A percentile compares a stretch with the other conserved stretches of the same genome.
These are phyloP conservation scores for Bromus sterilis DNA, from an alignment of 176 grass and related monocot genomes.

Conservation along the genomic window DNA sequence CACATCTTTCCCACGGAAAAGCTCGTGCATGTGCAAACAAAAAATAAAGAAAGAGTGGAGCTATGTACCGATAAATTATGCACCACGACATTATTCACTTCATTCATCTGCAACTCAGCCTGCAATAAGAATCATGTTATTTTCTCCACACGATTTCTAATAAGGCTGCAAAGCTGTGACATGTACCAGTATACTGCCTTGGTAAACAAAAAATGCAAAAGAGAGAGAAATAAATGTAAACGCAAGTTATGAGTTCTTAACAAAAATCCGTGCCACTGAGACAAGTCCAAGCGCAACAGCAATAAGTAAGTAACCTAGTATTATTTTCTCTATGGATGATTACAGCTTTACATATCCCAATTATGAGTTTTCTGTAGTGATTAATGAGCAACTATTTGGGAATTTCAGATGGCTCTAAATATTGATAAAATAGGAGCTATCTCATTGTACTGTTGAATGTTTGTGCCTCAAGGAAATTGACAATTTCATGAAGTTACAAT, in stretches of 20 bases:
- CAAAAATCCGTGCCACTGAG: not conserved
- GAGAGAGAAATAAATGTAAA: not conserved
- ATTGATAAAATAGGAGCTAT: slow-evolving; percentile 15
- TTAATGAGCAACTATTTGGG: not conserved
- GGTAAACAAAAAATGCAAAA: not conserved
- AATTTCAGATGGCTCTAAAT: not conserved
- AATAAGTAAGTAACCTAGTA: not conserved
- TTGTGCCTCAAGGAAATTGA: not conserved
- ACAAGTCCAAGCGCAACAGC: not conserved
- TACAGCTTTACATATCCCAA: not conserved
- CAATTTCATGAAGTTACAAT: not conserved
- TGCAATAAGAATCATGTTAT: slow-evolving; percentile 42
- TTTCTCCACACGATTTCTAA: not conserved
- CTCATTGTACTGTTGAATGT: not conserved
- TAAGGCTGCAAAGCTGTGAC: not conserved
- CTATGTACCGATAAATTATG: slow-evolving; percentile 82
- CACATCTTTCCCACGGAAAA: no score
- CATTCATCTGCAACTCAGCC: slow-evolving; percentile 98
- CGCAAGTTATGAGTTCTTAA: not conserved
- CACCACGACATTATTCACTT: slow-evolving; percentile 98
- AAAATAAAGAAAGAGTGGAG: not conserved
- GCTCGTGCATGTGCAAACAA: no score
- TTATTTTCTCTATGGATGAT: not conserved
- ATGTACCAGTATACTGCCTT: not conserved
- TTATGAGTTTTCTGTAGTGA: not conserved